Conservation (phyloP, 148 eudicot species). For the Silene uniflora region DNA sequence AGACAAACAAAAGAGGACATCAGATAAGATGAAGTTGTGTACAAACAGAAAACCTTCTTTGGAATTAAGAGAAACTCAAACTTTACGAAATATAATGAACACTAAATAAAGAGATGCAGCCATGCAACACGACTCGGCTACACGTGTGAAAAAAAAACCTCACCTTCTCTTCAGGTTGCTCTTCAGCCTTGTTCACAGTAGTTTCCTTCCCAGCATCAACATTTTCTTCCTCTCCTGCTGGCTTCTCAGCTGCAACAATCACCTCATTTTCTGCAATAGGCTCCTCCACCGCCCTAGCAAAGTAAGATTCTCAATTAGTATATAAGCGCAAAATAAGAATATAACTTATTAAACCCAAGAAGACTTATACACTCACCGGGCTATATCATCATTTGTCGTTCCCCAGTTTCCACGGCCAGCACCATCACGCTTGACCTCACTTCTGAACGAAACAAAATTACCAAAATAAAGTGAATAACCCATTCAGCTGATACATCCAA, state of each 20-base stretch:
- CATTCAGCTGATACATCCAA: background rate
- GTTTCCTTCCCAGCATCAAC: constrained; percentile 45
- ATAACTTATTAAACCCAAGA: background rate
- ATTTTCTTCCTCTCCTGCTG: constrained; percentile 36
- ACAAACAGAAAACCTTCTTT: background rate
- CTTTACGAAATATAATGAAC: background rate
- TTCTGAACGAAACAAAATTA: constrained; percentile 25
- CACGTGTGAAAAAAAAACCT: no score
- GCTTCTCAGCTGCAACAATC: constrained; percentile 44
- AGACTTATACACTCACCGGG: constrained; percentile 42
- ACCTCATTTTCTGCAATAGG: constrained; percentile 39
- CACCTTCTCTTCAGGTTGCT: constrained; percentile 58
- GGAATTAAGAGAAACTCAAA: background rate
- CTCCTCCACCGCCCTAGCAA: constrained; percentile 43
- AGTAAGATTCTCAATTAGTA: background rate
- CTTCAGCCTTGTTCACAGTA: constrained; percentile 44
- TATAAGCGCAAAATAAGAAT: background rate
- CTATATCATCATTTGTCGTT: constrained; percentile 59
- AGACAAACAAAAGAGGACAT: no score
- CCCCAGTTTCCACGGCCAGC: constrained; percentile 95
- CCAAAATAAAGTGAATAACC: background rate
- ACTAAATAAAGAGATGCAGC: background rate
- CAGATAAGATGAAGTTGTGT: no score
- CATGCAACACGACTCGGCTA: background rate
- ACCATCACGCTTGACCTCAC: constrained; percentile 72